phyloP scores from a whole-genome alignment of 306 rosid genomes.

The Dalbergia cultrata region DNA sequence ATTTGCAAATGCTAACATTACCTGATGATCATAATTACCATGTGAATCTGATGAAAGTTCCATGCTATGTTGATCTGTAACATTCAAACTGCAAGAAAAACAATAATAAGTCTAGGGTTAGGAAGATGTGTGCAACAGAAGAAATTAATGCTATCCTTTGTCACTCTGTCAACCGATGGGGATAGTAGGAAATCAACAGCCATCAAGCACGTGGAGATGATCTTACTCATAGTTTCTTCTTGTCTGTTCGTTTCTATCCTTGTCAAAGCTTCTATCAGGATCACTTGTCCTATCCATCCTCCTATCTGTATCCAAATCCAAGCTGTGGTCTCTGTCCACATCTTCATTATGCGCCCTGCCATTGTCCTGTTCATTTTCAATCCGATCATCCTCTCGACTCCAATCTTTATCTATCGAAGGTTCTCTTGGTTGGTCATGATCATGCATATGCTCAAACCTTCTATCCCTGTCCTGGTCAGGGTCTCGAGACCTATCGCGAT shows the following conservation, averaged over 20 bases:
- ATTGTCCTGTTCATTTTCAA: constrained; percentile 51
- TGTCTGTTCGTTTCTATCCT: constrained; percentile 53
- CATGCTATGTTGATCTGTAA: constrained; percentile 48
- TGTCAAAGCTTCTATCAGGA: constrained; percentile 54
- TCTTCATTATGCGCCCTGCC: constrained; percentile 50
- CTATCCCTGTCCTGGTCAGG: constrained; percentile 66
- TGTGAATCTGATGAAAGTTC: constrained; percentile 67
- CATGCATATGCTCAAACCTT: constrained; percentile 57
- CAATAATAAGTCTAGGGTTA: constrained; percentile 23
- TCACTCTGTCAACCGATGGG: constrained; percentile 37
- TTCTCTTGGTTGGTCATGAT: constrained; percentile 58
- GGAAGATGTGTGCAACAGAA: constrained; percentile 28
- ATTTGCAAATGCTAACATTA: constrained; percentile 45
- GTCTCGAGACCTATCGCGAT: constrained; percentile 68
- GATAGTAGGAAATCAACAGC: constrained; percentile 39
- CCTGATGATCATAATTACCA: constrained; percentile 60
- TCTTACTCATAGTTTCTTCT: constrained; percentile 74
- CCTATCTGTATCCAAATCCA: constrained; percentile 52
- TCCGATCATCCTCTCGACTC: constrained; percentile 51
- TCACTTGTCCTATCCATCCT: constrained; percentile 61
- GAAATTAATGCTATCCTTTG: constrained; percentile 16
- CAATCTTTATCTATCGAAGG: constrained; percentile 55
- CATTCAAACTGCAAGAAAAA: constrained; percentile 59
- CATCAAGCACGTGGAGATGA: constrained; percentile 9
- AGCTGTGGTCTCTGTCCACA: constrained; percentile 56